These are phyloP conservation scores for Microcera coccophila DNA, from an alignment of 2,329 filamentous ascomycete genomes.

Conservation along the genomic window DNA sequence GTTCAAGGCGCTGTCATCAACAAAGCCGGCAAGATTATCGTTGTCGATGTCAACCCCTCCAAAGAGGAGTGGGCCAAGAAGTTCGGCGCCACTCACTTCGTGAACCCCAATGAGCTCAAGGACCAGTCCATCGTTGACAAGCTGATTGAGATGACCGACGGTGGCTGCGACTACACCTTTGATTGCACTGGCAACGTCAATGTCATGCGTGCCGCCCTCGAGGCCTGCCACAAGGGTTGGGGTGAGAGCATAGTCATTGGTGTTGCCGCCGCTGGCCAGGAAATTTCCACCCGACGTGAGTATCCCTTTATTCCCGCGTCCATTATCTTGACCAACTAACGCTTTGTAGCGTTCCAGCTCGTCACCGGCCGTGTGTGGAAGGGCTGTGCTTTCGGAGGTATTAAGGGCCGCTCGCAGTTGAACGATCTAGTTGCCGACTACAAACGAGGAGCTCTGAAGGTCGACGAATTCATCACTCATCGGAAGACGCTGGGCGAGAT, in stretches of 20 bases:
- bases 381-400: constrained; percentile 94
- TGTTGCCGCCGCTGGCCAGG: constrained; percentile 91
- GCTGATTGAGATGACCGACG: constrained; percentile 95
- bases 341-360: constrained; percentile 79
- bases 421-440: constrained; percentile 86
- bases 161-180: constrained; percentile 97
- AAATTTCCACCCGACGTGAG: constrained; percentile 90
- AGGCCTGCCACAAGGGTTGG: constrained; percentile 99
- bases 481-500: constrained; percentile 77
- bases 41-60: constrained; percentile 71
- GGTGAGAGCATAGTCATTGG: constrained; percentile 97
- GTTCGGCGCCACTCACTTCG: constrained; percentile 95
- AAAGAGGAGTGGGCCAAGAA: constrained; percentile 93
- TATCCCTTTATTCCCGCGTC: constrained; percentile 22
- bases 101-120: constrained; percentile 81
- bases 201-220: constrained; percentile 92
- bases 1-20: constrained; percentile 90
- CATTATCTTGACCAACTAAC: background rate
- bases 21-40: constrained; percentile 73
- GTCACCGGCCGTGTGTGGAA: constrained; percentile 98
- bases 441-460: constrained; percentile 84
- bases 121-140: constrained; percentile 83
- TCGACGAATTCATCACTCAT: constrained; percentile 99
- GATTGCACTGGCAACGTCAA: constrained; percentile 97
- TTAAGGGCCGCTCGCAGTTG: constrained; percentile 95